phyloP scores from a whole-genome alignment of 805 yeast genomes.

The Kazachstania bromeliacearum region DNA sequence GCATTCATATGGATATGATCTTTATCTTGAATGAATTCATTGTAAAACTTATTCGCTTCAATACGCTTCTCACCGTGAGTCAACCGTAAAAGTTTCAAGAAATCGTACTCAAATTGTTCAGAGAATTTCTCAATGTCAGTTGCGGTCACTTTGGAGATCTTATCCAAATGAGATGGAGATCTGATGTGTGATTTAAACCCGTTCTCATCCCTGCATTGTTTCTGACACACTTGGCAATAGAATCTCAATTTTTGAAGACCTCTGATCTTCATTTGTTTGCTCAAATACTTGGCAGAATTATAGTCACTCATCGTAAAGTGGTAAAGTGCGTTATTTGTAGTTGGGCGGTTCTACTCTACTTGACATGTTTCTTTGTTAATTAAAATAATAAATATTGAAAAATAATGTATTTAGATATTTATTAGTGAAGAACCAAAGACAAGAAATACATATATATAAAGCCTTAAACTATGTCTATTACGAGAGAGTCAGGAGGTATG shows the following conservation, averaged over 20 bases:
- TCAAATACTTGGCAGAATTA: constrained; percentile 59
- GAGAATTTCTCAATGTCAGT: constrained; percentile 52
- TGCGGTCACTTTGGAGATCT: constrained; percentile 40
- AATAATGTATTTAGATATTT: too few species aligned
- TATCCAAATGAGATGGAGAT: constrained; percentile 67
- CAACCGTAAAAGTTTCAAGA: constrained; percentile 49
- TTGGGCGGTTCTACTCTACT: too few species aligned
- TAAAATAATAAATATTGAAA: too few species aligned
- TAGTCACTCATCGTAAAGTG: constrained; percentile 42
- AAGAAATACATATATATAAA: too few species aligned
- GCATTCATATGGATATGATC: constrained; percentile 88
- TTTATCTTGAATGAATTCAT: constrained; percentile 74
- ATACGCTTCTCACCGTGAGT: constrained; percentile 76
- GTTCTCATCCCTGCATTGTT: constrained; percentile 93
- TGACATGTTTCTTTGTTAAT: too few species aligned
- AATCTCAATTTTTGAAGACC: constrained; percentile 81
- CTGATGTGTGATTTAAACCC: constrained; percentile 87
- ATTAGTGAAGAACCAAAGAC: too few species aligned
- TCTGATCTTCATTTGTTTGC: constrained; percentile 67
- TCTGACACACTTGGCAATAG: constrained; percentile 86
- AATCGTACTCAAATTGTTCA: constrained; percentile 49
- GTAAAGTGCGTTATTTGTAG: too few species aligned
- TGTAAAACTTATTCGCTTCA: constrained; percentile 79
- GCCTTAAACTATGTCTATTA: too few species aligned
- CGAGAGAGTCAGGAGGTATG: too few species aligned